A percentile compares a stretch with the other conserved stretches of the same genome.
Conservation (phyloP, 1,284 basidiomycete genomes). For the Irpex lacteus region DNA sequence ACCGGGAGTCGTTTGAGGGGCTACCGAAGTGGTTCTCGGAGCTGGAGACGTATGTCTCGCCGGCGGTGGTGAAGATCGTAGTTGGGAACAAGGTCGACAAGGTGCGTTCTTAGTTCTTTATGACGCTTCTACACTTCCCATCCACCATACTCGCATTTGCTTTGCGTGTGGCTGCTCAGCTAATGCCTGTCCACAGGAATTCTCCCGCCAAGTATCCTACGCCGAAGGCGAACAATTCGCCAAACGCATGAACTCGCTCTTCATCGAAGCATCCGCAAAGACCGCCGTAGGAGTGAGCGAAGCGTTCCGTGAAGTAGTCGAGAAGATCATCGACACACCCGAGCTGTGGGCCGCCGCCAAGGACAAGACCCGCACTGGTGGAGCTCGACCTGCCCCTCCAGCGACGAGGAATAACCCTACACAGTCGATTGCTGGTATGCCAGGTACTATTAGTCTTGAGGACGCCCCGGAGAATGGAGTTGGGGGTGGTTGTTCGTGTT, state of each 20-base stretch:
- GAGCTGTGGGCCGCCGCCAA: slow-evolving; percentile 51
- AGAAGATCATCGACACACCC: slow-evolving; percentile 49
- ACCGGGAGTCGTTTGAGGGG: slow-evolving; percentile 88
- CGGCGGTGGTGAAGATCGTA: slow-evolving; percentile 90
- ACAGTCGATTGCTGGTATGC: slow-evolving; percentile 13
- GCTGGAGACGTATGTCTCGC: slow-evolving; percentile 89
- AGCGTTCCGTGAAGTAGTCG: slow-evolving; percentile 80
- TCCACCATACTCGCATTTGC: neutral
- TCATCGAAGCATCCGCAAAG: slow-evolving; percentile 89
- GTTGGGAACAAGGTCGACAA: slow-evolving; percentile 97
- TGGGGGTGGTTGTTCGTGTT: slow-evolving; percentile 12
- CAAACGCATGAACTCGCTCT: slow-evolving; percentile 75
- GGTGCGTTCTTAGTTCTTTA: slow-evolving; percentile 37
- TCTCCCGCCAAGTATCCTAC: slow-evolving; percentile 82
- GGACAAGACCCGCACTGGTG: slow-evolving; percentile 2
- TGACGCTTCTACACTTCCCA: too few species aligned
- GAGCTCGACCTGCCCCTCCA: slow-evolving; percentile 6
- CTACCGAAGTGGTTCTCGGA: slow-evolving; percentile 93
- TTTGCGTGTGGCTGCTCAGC: neutral
- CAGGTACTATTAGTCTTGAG: slow-evolving; percentile 18
- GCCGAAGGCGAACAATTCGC: slow-evolving; percentile 85
- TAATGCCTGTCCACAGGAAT: slow-evolving; percentile 54
- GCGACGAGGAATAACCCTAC: neutral
- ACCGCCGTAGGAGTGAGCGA: slow-evolving; percentile 79
- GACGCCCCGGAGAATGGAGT: neutral